Evolutionary conservation across 768 basidiomycete genomes (phyloP), one percentile per base, ranked within the genome.

Genomic region (Psilocybe azurescens): DNA sequence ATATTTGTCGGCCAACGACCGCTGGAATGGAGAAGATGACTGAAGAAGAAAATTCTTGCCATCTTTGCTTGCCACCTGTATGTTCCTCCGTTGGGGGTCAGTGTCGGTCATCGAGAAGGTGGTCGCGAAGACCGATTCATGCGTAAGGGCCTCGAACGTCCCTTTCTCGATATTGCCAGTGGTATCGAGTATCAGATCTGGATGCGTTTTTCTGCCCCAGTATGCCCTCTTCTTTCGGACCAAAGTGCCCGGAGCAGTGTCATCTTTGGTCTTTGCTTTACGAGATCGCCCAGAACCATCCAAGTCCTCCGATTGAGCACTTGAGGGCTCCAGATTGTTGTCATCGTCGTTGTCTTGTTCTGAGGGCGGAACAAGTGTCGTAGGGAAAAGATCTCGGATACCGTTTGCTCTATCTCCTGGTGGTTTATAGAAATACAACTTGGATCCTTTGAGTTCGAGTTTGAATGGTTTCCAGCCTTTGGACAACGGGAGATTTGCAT

Each of bases 401-500:
- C 81, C 89, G 1, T 79, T 75, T 24, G 74, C 77, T 59, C 87
- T 79, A 65, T 95, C 94, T 30, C 82, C 79, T 0, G 94, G 92
- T 0, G 92, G 87, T 69, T 95, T 96, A 72, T 91, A 94, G 69
- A 95, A 91, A 72, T 91, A 89, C 53, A 96, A 68, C 72, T 95
- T 95, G 11, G 89, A 86, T 5, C 94, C 94, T 69, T 92, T 90
- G 29, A 96, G 77, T 66, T 93, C 89, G 49, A 90, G 81, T 73
- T 95, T 94, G 78, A 85, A 93, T 4, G 91, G 86, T 71, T 95
- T 95, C 94, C 94, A 96, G 0, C 87, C 87, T 66, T 93, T 93
- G 0, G 83, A 72, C 1, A 87, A 74, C 0, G 81, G 63, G 33
- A 75, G 65, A 44, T 77, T 75, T 6, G 68, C 66, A 38, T 79